Conservation (phyloP, 306 rosid species). For the Vigna unguiculata region DNA sequence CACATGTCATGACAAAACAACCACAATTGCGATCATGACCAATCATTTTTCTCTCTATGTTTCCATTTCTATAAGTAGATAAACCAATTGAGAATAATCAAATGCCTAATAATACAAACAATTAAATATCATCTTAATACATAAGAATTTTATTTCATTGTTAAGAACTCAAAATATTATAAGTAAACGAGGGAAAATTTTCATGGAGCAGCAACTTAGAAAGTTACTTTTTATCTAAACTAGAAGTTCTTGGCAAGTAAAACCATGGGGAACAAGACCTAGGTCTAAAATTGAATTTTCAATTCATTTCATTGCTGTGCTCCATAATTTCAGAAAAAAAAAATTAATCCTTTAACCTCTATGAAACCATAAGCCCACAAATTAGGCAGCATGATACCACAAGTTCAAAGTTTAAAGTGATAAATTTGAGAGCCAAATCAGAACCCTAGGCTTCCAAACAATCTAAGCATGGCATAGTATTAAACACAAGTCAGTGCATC, state of each 20-base stretch:
- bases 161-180: neutral
- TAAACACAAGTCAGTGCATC: neutral
- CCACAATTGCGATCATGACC: neutral
- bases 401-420: neutral
- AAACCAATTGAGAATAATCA: neutral
- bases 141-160: slow-evolving; percentile 1
- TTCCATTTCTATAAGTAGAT: neutral
- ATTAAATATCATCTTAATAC: neutral
- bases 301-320: neutral
- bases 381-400: neutral
- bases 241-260: neutral
- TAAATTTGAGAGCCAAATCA: neutral
- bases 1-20: neutral
- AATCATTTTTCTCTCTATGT: neutral
- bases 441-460: neutral
- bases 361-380: neutral
- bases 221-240: neutral
- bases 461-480: neutral
- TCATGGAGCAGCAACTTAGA: neutral
- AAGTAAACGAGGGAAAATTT: neutral
- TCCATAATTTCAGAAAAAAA: neutral
- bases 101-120: slow-evolving; percentile 17
- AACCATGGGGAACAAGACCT: neutral
- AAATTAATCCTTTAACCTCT: neutral
- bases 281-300: slow-evolving; percentile 1